Evolutionary conservation across 2,329 filamentous ascomycete genomes (phyloP).

Genomic region (Neurospora crassa): DNA sequence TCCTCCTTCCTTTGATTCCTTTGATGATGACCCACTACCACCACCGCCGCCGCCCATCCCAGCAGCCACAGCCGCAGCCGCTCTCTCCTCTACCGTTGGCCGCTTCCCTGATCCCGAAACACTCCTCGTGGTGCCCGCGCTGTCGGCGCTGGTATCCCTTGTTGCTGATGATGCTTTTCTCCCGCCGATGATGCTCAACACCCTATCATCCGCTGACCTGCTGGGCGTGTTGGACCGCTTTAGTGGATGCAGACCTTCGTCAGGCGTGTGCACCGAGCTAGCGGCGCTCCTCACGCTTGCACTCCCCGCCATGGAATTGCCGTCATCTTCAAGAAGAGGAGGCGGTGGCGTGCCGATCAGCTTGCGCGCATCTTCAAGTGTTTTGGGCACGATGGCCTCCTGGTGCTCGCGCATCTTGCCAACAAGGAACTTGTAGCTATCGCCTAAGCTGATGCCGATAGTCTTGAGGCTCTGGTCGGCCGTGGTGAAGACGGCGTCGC

Average conservation of each 20-base stretch:
- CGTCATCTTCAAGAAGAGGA: conserved; percentile 39
- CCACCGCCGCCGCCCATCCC: background rate
- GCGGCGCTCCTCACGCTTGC: conserved; percentile 32
- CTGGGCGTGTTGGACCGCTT: conserved; percentile 18
- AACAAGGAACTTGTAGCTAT: conserved; percentile 88
- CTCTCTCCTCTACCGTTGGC: conserved; percentile 35
- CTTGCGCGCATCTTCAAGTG: conserved; percentile 83
- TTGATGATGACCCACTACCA: background rate
- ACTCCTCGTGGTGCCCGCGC: conserved; percentile 52
- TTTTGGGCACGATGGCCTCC: conserved; percentile 65
- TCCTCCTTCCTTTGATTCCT: conserved; percentile 8
- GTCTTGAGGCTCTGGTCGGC: conserved; percentile 89
- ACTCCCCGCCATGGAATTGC: conserved; percentile 28
- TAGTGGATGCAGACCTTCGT: conserved; percentile 18
- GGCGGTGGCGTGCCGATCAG: conserved; percentile 66
- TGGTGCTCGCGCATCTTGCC: conserved; percentile 73
- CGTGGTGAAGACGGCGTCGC: conserved; percentile 75
- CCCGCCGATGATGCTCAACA: conserved; percentile 64
- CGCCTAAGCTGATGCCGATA: conserved; percentile 81
- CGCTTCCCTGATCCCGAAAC: conserved; percentile 39
- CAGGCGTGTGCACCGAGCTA: conserved; percentile 38
- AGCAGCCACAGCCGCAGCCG: background rate
- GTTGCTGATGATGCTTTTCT: conserved; percentile 30
- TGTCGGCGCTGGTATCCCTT: conserved; percentile 72
- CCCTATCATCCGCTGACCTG: conserved; percentile 44